Evolutionary conservation across 345 rosid species (phyloP).

Genomic region (Euphorbia lathyris): DNA sequence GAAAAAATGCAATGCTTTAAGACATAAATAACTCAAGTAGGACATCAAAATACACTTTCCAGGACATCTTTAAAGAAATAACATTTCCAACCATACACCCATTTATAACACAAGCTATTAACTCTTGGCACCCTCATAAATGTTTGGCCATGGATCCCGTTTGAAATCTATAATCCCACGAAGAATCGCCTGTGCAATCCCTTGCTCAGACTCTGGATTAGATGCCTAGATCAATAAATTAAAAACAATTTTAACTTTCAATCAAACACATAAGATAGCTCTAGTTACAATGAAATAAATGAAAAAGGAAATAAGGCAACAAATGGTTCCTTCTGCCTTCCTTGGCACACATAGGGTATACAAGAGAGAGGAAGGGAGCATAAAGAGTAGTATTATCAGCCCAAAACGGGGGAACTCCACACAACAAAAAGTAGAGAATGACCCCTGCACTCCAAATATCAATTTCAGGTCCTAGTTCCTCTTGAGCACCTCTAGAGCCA

Average conservation of each 20-base stretch:
- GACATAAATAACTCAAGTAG: neutral
- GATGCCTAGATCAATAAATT: neutral
- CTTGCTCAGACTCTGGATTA: slow-evolving; percentile 94
- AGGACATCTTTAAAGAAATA: neutral
- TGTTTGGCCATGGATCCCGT: slow-evolving; percentile 98
- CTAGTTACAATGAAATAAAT: too few species aligned
- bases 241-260: slow-evolving; percentile 1
- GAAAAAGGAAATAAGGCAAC: neutral
- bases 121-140: slow-evolving; percentile 86
- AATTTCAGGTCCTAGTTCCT: slow-evolving; percentile 94
- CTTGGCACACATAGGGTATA: slow-evolving; percentile 3
- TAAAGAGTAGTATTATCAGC: slow-evolving; percentile 55
- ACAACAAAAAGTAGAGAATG: slow-evolving; percentile 84
- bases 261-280: neutral
- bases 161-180: slow-evolving; percentile 96
- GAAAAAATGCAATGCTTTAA: neutral
- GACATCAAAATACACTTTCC: neutral
- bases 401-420: slow-evolving; percentile 99
- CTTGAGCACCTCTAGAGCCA: slow-evolving; percentile 99
- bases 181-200: slow-evolving; percentile 99
- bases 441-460: slow-evolving; percentile 99
- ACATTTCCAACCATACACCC: neutral
- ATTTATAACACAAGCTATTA: neutral
- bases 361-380: neutral
- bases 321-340: neutral